Base-by-base conservation (phyloP, 1,284 basidiomycete species). In the Gymnopus androsaceus region DNA sequence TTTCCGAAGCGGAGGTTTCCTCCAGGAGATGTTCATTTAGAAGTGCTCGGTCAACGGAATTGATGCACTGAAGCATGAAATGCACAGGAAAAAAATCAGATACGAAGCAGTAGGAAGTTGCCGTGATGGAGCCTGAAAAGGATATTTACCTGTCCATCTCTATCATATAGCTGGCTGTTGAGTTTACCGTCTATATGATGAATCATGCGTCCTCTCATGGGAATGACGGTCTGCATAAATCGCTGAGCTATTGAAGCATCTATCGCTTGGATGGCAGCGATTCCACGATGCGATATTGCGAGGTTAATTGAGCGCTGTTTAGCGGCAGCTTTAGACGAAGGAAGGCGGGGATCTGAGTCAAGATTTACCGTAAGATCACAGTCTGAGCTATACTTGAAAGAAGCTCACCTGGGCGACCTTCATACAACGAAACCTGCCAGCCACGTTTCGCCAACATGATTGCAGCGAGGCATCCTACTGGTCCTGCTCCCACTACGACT, bases 131-230 rank as follows among this genome's bases (percentile, higher is more conserved):
- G n/a, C 63, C 57, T 60, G 48, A 58, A 53, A 56, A 58, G 57
- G 61, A 66, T 51, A 57, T 84, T 67, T 66, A 89, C 91, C 84
- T 94, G 90, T 65, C 91, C 91, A 67, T 91, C 79, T 63, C 82
- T 88, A 73, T 96, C 93, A 74, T 98, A 98, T 45, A 79, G 73
- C 75, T 96, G 95, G 64, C 90, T 92, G 66, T 92, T 82, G 61
- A 83, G 77, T 62, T 77, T 79, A 55, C 92, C 90, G 63, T 83
- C 75, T 55, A 72, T 66, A 68, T 86, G 84, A 75, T 99, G 96
- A 62, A 99, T 95, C 94, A 98, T 97, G 52, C 97, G 82, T 30
- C 92, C 94, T 60, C 83, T 85, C 94, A 99, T 97, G 60, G 95
- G 95, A 71, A 98, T 94, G 27, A 88, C 88, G 42, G 87, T 81